Conservation (phyloP, 164 flowering plant species). For the Aristolochia fimbriata region DNA sequence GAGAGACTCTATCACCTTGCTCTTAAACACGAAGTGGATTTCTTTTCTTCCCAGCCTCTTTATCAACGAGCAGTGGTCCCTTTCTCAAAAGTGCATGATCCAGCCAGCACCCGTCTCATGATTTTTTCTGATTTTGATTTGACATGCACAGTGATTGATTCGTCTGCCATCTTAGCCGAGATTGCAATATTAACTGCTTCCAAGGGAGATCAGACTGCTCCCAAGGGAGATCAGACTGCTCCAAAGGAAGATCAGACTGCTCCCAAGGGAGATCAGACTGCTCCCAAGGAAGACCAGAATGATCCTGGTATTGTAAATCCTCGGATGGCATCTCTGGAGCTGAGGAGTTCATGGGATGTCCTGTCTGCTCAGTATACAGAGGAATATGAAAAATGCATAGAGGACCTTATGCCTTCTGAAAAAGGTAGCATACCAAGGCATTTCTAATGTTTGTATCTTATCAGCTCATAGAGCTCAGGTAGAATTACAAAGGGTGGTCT, state of each 20-base stretch:
- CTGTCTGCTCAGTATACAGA: constrained; percentile 78
- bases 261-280: constrained; percentile 43
- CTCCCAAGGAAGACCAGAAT: constrained; percentile 43
- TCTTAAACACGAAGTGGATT: constrained; percentile 77
- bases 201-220: constrained; percentile 48
- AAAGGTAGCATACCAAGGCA: constrained; percentile 32
- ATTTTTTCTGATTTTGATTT: constrained; percentile 94
- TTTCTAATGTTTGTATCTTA: not conserved
- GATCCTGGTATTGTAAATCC: constrained; percentile 30
- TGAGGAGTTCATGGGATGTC: constrained; percentile 69
- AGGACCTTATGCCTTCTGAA: constrained; percentile 42
- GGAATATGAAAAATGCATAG: constrained; percentile 85
- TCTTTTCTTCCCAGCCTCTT: constrained; percentile 71
- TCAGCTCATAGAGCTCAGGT: not conserved
- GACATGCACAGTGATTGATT: constrained; percentile 91
- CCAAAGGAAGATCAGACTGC: constrained; percentile 43
- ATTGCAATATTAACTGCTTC: constrained; percentile 84
- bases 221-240: constrained; percentile 27
- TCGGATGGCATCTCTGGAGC: constrained; percentile 63
- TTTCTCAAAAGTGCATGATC: constrained; percentile 40
- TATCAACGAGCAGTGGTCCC: constrained; percentile 59
- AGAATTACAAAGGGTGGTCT: no score
- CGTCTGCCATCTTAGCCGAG: constrained; percentile 94
- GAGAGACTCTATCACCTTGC: constrained; percentile 93
- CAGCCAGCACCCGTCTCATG: constrained; percentile 37